These are phyloP conservation scores for Yarrowia alimentaria DNA, from an alignment of 805 yeast genomes.

Conservation along the genomic window DNA sequence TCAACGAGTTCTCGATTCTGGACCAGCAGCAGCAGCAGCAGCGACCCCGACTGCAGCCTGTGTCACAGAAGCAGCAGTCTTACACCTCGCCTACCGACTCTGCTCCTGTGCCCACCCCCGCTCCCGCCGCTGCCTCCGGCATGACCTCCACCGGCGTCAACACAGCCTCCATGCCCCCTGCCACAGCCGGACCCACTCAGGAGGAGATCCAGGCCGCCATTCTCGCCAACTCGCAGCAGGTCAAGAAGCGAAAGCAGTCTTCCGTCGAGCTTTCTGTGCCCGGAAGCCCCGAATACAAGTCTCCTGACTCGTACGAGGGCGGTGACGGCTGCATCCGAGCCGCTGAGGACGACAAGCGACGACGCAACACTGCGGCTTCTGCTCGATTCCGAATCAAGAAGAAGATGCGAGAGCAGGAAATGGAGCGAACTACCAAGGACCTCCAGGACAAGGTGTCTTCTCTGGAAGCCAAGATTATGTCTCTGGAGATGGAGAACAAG, in stretches of 20 bases:
- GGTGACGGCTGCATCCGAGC: slow-evolving; percentile 35
- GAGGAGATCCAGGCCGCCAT: slow-evolving; percentile 28
- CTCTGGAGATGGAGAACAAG: slow-evolving; percentile 90
- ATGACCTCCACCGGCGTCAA: slow-evolving; percentile 21
- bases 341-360: slow-evolving; percentile 68
- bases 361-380: slow-evolving; percentile 89
- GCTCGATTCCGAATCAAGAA: slow-evolving; percentile 91
- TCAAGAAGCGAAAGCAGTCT: slow-evolving; percentile 22
- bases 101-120: neutral
- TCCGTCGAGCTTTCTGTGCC: slow-evolving; percentile 19
- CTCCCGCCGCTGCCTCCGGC: too few relatives aligned
- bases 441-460: slow-evolving; percentile 63
- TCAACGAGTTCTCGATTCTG: slow-evolving; percentile 25
- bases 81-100: too few relatives aligned
- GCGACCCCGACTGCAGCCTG: slow-evolving; percentile 13
- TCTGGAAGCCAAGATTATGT: slow-evolving; percentile 72
- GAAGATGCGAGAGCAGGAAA: slow-evolving; percentile 86
- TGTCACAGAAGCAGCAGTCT: slow-evolving; percentile 13
- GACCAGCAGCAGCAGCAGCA: slow-evolving; percentile 21
- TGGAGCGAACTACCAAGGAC: slow-evolving; percentile 74
- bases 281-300: slow-evolving; percentile 8
- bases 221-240: slow-evolving; percentile 26
- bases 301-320: slow-evolving; percentile 29
- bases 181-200: slow-evolving; percentile 28
- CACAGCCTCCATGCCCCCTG: slow-evolving; percentile 22